phyloP scores from a whole-genome alignment of 2,329 filamentous ascomycete genomes.

The Orbilia ellipsospora region DNA sequence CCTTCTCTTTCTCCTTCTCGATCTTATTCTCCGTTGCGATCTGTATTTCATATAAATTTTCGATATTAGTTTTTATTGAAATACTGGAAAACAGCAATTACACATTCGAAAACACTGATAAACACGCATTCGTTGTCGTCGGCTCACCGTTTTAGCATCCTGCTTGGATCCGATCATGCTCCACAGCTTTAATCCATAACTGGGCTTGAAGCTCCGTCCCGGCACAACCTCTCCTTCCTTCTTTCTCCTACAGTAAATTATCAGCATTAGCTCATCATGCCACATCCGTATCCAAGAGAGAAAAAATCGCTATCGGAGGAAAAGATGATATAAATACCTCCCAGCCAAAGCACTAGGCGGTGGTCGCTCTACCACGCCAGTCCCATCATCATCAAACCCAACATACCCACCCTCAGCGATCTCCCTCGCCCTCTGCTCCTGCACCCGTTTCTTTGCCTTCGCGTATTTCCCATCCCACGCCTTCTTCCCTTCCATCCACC shows the following conservation, averaged over 20 bases:
- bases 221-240: constrained; percentile 38
- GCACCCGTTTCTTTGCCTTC: constrained; percentile 73
- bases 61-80: constrained; percentile 1
- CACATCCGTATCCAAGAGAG: constrained; percentile 65
- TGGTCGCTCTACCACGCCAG: constrained; percentile 73
- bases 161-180: constrained; percentile 88
- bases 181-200: constrained; percentile 84
- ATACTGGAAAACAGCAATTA: not conserved
- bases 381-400: constrained; percentile 50
- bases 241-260: constrained; percentile 62
- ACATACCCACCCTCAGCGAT: constrained; percentile 69
- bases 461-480: constrained; percentile 80
- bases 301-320: not conserved
- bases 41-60: constrained; percentile 4
- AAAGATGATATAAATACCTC: constrained; percentile 63
- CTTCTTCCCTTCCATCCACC: constrained; percentile 81
- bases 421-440: constrained; percentile 78
- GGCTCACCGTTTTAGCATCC: constrained; percentile 76
- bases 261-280: constrained; percentile 62
- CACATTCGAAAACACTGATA: constrained; percentile 15
- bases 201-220: constrained; percentile 62
- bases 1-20: constrained; percentile 30
- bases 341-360: constrained; percentile 86
- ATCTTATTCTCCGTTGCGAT: constrained; percentile 36
- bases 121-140: not conserved